Evolutionary conservation across 2,329 filamentous ascomycete genomes (phyloP), one percentile per base, ranked within the genome.

Genomic region (Emergomyces orientalis): DNA sequence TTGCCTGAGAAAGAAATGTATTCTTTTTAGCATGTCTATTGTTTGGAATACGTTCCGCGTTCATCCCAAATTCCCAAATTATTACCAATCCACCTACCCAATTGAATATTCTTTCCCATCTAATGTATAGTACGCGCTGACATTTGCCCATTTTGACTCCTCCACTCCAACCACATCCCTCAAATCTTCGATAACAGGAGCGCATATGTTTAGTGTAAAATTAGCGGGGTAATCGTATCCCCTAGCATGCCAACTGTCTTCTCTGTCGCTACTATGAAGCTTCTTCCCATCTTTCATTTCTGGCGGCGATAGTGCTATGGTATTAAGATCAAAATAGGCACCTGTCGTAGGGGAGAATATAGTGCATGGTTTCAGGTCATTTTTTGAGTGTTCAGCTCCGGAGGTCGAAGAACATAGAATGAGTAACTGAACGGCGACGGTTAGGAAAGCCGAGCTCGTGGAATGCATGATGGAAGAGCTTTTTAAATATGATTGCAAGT

Each of bases 241-340:
- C 66, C 71, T 76, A 22, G 77, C 75, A 65, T 77, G 76, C 77
- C 79, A 81, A 67, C 79, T 81, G 59, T 77, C 75, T 27, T 75
- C 72, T 37, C 75, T 73, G 37, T 71, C 70, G 63, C 74, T 73
- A 63, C 74, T 75, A 60, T 71, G 69, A 56, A 71, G 66, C 62
- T 76, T 78, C 61, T 77, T 73, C 51, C 74, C 73, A 60, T 78
- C 73, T 62, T 76, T 75, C 51, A 69, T 55, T 61, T 73, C 71
- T 14, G 82, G 80, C 41, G 80, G 79, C 45, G 75, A 75, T 60
- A 86, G 73, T 37, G 80, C 80, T 66, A 88, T 79, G 8, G 81
- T 77, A 67, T 80, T 85, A 34, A 88, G 77, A 70, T 88, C 85
- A 75, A 86, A 87, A 77, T 85, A 87, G 62, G 82, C 77, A 63